These are phyloP conservation scores for Huntiella omanensis DNA, from an alignment of 2,329 filamentous ascomycete species.

Conservation along the genomic window DNA sequence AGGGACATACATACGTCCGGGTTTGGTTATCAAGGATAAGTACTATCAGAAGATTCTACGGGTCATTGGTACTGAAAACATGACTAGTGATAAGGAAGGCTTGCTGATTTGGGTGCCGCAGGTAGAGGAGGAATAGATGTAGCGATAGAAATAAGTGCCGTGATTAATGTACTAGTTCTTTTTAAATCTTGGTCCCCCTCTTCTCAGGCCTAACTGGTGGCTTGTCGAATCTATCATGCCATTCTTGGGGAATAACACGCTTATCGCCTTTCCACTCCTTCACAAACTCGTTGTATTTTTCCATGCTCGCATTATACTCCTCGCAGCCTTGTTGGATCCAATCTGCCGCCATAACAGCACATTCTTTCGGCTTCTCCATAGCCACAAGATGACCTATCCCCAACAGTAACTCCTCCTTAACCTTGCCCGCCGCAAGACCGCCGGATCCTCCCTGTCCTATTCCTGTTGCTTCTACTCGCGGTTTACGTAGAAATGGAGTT, in stretches of 20 bases:
- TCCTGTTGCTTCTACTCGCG: slow-evolving; percentile 47
- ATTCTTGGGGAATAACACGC: no score
- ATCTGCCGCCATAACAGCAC: slow-evolving; percentile 38
- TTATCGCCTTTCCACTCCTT: slow-evolving; percentile 15
- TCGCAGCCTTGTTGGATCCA: slow-evolving; percentile 41
- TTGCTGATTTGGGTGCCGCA: slow-evolving; percentile 41
- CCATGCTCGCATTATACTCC: slow-evolving; percentile 26
- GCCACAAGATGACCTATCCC: slow-evolving; percentile 62
- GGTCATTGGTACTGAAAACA: slow-evolving; percentile 60
- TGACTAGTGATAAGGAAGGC: slow-evolving; percentile 45
- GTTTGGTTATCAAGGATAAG: slow-evolving; percentile 62
- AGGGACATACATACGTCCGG: slow-evolving; percentile 52
- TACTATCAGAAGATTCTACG: slow-evolving; percentile 85
- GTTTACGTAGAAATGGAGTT: slow-evolving; percentile 25
- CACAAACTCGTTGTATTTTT: slow-evolving; percentile 35
- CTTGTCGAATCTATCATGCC: no score
- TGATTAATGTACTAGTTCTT: not conserved
- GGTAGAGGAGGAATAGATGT: slow-evolving; percentile 3
- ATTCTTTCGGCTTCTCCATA: slow-evolving; percentile 54
- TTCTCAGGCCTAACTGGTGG: not conserved
- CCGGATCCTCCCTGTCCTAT: slow-evolving; percentile 48
- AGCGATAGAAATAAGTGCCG: not conserved
- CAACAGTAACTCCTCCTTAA: slow-evolving; percentile 44
- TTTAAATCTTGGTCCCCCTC: not conserved
- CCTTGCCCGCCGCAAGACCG: slow-evolving; percentile 42